Base-by-base conservation (phyloP, 768 basidiomycete genomes). In the Rhizopogon salebrosus region DNA sequence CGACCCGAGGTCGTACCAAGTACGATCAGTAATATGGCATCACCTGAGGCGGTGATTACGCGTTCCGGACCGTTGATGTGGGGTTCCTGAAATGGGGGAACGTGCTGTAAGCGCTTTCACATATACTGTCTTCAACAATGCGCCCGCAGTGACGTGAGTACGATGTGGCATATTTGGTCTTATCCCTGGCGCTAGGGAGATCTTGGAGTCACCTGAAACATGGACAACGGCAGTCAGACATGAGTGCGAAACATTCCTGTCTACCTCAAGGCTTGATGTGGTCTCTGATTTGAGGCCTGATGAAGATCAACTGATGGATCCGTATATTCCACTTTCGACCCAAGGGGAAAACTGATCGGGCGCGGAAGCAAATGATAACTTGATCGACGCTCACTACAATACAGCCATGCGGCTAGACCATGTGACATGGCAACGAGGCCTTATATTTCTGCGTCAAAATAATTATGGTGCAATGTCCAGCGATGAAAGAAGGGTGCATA, bases 1-100 rank as follows among this genome's bases (percentile, higher is more conserved):
- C 29, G 20, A 34, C 45, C 45, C 45, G 45, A 34, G 45, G 45
- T 46, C 18, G 26, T 11, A n/a, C n/a, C 41, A 42, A 24, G 41
- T 42, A 42, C n/a, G 26, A 42, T 42, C 41, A 42, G 26, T 54
- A 49, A 54, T n/a, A n/a, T 54, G 24, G 54, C 50, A 51, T 54
- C 54, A 51, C 31, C 54, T 51, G 14, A n/a, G 48, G 55, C 60
- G 64, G 60, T 57, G 64, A 59, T 64, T 52, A 40, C 62, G 55
- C 59, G 52, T 41, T 54, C 52, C 53, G 49, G 42, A 14, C 49
- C 57, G 50, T 56, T 57, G 52, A 54, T 56, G 40, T 27, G 26
- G 31, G 41, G 46, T 24, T 11, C 45, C 51, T 51, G 39, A 43
- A 20, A 36, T 9, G 26, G n/a, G 4, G 23, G 24, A n/a, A 23